Evolutionary conservation across 495 filamentous ascomycete genomes (phyloP).

Genomic region (Penicillium cataractarum): DNA sequence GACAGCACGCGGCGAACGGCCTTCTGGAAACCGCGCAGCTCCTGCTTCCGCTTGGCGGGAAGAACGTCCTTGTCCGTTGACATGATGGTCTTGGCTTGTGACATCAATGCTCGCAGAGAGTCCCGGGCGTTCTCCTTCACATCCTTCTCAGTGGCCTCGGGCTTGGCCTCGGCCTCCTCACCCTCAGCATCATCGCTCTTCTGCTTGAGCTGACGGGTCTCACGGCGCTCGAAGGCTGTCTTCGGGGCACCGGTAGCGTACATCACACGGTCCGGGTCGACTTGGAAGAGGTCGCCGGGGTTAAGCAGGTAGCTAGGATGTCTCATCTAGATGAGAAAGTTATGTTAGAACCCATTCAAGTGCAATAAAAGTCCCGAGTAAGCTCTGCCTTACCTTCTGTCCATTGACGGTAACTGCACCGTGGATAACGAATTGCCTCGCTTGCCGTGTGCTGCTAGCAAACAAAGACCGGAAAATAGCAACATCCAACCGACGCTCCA

Average conservation of each 20-base stretch:
- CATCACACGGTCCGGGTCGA: constrained; percentile 85
- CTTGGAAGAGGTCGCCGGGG: constrained; percentile 96
- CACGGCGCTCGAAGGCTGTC: constrained; percentile 49
- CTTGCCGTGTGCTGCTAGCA: constrained; percentile 91
- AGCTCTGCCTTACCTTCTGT: constrained; percentile 67
- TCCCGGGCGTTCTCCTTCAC: constrained; percentile 41
- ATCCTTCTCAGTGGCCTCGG: constrained; percentile 28
- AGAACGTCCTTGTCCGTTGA: constrained; percentile 50
- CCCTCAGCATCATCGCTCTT: constrained; percentile 29
- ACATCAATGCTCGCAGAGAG: constrained; percentile 54
- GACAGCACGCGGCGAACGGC: constrained; percentile 58
- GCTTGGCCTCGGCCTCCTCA: constrained; percentile 25
- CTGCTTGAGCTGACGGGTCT: constrained; percentile 34
- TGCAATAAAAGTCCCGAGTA: background rate
- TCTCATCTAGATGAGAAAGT: constrained; percentile 64
- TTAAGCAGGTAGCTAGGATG: constrained; percentile 95
- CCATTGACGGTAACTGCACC: constrained; percentile 95
- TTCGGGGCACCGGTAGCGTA: constrained; percentile 81
- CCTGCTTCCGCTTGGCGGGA: constrained; percentile 63
- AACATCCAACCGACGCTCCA: constrained; percentile 88
- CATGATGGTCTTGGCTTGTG: constrained; percentile 58
- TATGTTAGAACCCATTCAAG: constrained; percentile 10
- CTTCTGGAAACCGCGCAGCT: constrained; percentile 60
- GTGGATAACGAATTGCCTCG: constrained; percentile 90
- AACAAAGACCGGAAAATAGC: constrained; percentile 92